phyloP scores from a whole-genome alignment of 345 rosid species.

The Pistacia integerrima region DNA sequence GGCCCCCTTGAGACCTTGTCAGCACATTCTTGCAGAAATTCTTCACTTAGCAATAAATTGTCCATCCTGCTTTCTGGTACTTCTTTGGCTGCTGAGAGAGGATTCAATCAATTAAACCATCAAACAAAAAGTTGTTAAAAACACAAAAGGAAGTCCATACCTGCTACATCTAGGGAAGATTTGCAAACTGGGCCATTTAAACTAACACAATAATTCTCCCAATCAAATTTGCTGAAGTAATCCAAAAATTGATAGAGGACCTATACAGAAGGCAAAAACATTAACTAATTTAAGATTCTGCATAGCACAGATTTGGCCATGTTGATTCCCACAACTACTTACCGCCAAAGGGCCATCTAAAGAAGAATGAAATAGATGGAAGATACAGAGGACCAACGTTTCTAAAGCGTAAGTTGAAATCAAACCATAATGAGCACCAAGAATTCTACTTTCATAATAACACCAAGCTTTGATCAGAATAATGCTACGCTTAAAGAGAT shows the following conservation, averaged over 20 bases:
- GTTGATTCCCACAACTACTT: slow-evolving; percentile 13
- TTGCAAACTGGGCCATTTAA: slow-evolving; percentile 36
- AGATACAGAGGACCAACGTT: slow-evolving; percentile 39
- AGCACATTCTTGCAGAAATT: slow-evolving; percentile 34
- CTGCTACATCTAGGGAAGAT: slow-evolving; percentile 30
- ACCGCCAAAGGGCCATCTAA: slow-evolving; percentile 38
- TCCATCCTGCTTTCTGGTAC: slow-evolving; percentile 21
- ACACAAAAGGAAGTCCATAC: slow-evolving; percentile 26
- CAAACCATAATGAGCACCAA: slow-evolving; percentile 48
- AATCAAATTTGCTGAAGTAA: slow-evolving; percentile 44
- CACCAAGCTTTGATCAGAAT: slow-evolving; percentile 49
- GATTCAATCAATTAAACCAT: neutral
- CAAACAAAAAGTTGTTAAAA: slow-evolving; percentile 2
- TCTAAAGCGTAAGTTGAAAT: slow-evolving; percentile 53
- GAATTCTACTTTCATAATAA: slow-evolving; percentile 48
- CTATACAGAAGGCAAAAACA: slow-evolving; percentile 17
- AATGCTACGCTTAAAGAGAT: slow-evolving; percentile 43
- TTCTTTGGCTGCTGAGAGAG: slow-evolving; percentile 25
- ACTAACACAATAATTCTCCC: slow-evolving; percentile 41
- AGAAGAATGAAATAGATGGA: slow-evolving; percentile 43
- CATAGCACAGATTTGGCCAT: neutral
- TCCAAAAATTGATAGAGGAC: slow-evolving; percentile 33
- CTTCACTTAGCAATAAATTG: slow-evolving; percentile 31
- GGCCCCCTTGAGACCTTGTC: slow-evolving; percentile 28
- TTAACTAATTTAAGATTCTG: neutral